A percentile compares a stretch with the other conserved stretches of the same genome.
Evolutionary conservation across 2,329 filamentous ascomycete species (phyloP).

Genomic region (Trichoderma koningii): DNA sequence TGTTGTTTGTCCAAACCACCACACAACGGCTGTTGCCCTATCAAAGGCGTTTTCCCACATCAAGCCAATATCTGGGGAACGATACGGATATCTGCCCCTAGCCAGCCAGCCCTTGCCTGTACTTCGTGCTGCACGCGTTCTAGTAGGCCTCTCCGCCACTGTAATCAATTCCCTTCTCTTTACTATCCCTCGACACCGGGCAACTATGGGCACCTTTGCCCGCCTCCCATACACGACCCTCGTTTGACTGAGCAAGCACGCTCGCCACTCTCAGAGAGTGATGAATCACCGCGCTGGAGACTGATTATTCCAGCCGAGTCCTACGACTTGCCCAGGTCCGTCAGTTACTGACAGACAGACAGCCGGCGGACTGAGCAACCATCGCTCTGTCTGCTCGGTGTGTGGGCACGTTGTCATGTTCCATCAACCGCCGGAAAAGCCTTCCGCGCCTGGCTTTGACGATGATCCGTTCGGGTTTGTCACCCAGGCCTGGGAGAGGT

Average conservation of each 20-base stretch:
- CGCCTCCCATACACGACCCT: conserved; percentile 39
- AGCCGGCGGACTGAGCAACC: conserved; percentile 40
- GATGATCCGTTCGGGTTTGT: conserved; percentile 38
- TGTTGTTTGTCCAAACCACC: conserved; percentile 25
- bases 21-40: conserved; percentile 29
- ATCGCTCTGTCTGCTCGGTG: conserved; percentile 38
- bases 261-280: conserved; percentile 41
- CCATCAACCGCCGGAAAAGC: conserved; percentile 40
- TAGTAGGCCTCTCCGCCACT: conserved; percentile 20
- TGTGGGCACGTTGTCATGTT: conserved; percentile 42
- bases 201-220: conserved; percentile 44
- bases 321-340: conserved; percentile 45
- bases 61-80: conserved; percentile 32
- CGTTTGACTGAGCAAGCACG: conserved; percentile 37
- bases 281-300: conserved; percentile 42
- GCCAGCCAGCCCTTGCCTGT: conserved; percentile 15
- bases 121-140: conserved; percentile 22
- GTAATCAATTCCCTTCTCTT: conserved; percentile 23
- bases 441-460: conserved; percentile 38
- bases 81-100: conserved; percentile 29
- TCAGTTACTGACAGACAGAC: conserved; percentile 41
- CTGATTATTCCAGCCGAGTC: conserved; percentile 42
- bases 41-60: conserved; percentile 31
- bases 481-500: conserved; percentile 40
- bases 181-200: conserved; percentile 30